Evolutionary conservation across 805 yeast species (phyloP).

Genomic region (Metschnikowia matae): DNA sequence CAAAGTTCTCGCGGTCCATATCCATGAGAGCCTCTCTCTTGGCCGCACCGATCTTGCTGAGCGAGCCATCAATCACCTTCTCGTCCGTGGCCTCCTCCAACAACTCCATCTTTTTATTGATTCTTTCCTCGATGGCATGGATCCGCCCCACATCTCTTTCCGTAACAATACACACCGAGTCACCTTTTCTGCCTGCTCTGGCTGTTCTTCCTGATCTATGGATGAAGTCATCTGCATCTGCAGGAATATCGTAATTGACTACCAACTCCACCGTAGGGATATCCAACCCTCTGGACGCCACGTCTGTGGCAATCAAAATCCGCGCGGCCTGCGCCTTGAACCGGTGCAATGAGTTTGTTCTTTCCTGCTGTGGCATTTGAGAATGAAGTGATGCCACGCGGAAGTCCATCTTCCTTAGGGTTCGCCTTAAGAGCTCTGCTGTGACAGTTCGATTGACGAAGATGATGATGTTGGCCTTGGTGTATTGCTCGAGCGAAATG

Average conservation of each 20-base stretch:
- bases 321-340: slow-evolving; percentile 94
- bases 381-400: slow-evolving; percentile 90
- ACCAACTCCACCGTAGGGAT: slow-evolving; percentile 91
- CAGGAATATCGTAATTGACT: slow-evolving; percentile 88
- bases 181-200: slow-evolving; percentile 92
- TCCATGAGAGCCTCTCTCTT: slow-evolving; percentile 89
- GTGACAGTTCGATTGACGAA: slow-evolving; percentile 89
- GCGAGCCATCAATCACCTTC: slow-evolving; percentile 65
- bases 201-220: slow-evolving; percentile 99
- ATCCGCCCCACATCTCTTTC: slow-evolving; percentile 82
- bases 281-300: slow-evolving; percentile 95
- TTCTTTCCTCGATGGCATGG: slow-evolving; percentile 81
- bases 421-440: slow-evolving; percentile 82
- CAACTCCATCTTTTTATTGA: slow-evolving; percentile 73
- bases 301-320: slow-evolving; percentile 91
- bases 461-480: slow-evolving; percentile 69
- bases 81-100: slow-evolving; percentile 71
- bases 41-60: slow-evolving; percentile 71
- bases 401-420: slow-evolving; percentile 66
- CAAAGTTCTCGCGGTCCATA: slow-evolving; percentile 88
- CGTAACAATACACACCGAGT: slow-evolving; percentile 73
- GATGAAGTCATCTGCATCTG: slow-evolving; percentile 93
- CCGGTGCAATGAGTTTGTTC: slow-evolving; percentile 86
- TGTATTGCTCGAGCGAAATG: slow-evolving; percentile 57
- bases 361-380: slow-evolving; percentile 87